Percentiles rank a stretch among this genome's conserved stretches.
phyloP scores from a whole-genome alignment of 2,329 filamentous ascomycete genomes.

The Aspergillus udagawae region DNA sequence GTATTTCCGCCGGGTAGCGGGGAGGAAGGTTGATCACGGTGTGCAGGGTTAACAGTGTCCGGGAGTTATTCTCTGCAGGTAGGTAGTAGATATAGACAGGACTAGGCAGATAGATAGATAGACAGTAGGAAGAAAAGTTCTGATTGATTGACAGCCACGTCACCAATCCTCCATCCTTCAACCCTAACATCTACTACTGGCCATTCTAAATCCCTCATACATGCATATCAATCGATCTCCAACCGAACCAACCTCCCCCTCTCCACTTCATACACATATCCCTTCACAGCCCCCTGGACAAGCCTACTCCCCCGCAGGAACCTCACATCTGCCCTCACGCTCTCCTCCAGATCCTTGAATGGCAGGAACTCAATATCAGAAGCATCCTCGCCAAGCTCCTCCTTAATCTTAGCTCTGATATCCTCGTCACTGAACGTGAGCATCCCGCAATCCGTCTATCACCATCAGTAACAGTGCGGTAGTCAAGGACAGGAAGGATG shows the following conservation, averaged over 20 bases:
- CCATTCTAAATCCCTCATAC: not conserved
- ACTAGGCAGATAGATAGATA: not conserved
- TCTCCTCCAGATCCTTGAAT: slow-evolving; percentile 61
- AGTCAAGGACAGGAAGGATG: not conserved
- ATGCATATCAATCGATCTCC: slow-evolving; percentile 8
- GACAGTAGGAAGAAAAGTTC: not conserved
- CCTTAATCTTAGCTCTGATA: slow-evolving; percentile 58
- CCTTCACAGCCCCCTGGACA: slow-evolving; percentile 61
- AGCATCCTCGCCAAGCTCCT: slow-evolving; percentile 45
- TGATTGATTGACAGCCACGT: not conserved
- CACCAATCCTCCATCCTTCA: too few relatives aligned
- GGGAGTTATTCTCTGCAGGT: not conserved
- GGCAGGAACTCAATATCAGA: slow-evolving; percentile 59
- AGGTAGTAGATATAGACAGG: not conserved
- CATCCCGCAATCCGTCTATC: slow-evolving; percentile 65
- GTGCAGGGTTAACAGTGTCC: too few relatives aligned
- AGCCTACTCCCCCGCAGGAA: slow-evolving; percentile 57
- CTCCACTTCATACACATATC: slow-evolving; percentile 76
- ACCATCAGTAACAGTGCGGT: not conserved
- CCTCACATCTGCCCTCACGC: slow-evolving; percentile 62
- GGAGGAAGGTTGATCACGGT: not conserved
- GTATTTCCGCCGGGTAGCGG: slow-evolving; percentile 38
- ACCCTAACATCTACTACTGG: too few relatives aligned
- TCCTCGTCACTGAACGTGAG: slow-evolving; percentile 60
- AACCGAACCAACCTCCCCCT: slow-evolving; percentile 58